phyloP scores from a whole-genome alignment of 2,329 filamentous ascomycete species.

The Grosmannia serpens region DNA sequence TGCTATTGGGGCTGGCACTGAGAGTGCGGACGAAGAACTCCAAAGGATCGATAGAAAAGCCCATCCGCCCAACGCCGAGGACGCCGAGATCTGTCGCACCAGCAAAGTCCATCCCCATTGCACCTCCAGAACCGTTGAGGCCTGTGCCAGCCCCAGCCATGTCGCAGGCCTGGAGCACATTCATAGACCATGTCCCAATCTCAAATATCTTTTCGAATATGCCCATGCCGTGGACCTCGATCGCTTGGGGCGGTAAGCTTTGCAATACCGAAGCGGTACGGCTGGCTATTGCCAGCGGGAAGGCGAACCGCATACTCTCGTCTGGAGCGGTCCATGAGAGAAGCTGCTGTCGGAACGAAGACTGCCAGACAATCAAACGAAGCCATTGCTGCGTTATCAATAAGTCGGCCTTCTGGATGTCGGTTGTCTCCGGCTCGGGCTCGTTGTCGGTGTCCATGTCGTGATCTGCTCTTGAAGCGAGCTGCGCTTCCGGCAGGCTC shows the following conservation, averaged over 20 bases:
- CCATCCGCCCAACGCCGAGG: constrained; percentile 19
- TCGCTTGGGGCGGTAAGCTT: constrained; percentile 26
- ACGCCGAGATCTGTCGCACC: constrained; percentile 21
- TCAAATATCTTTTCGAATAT: constrained; percentile 40
- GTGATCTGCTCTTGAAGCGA: neutral
- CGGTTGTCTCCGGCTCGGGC: constrained; percentile 34
- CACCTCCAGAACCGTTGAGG: constrained; percentile 10
- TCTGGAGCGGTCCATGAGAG: constrained; percentile 48
- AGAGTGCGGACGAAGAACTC: constrained; percentile 32
- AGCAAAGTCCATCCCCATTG: constrained; percentile 19
- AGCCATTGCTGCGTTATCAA: constrained; percentile 62
- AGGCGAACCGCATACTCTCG: constrained; percentile 49
- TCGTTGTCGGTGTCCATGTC: constrained; percentile 1
- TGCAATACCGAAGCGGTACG: constrained; percentile 37
- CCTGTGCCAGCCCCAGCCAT: constrained; percentile 10
- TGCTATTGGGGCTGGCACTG: constrained; percentile 31
- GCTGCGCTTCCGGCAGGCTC: neutral
- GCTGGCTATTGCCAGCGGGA: constrained; percentile 49
- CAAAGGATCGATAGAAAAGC: constrained; percentile 26
- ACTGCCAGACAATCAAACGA: constrained; percentile 60
- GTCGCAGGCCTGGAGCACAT: constrained; percentile 27
- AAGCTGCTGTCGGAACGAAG: constrained; percentile 53
- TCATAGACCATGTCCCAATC: constrained; percentile 32
- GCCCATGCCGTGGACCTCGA: constrained; percentile 37
- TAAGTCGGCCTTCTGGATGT: constrained; percentile 58